Conservation (phyloP, 2,329 filamentous ascomycete genomes). For the Epichloe festucae region DNA sequence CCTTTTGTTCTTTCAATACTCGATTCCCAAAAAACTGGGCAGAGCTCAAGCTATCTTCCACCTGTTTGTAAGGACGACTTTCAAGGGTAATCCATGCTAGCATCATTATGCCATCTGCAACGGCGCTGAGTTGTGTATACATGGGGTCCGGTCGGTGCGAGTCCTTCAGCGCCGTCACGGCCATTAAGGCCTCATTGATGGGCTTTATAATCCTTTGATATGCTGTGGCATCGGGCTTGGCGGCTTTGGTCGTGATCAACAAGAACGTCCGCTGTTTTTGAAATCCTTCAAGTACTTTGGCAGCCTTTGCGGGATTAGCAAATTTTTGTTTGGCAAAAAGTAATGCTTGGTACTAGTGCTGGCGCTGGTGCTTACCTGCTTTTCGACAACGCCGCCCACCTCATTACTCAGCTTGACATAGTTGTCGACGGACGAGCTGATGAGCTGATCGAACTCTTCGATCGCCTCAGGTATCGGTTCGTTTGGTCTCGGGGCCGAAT, state of each 20-base stretch:
- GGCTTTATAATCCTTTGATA: conserved; percentile 75
- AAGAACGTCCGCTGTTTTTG: conserved; percentile 78
- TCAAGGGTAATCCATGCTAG: conserved; percentile 86
- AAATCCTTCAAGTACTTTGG: conserved; percentile 52
- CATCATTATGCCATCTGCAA: conserved; percentile 80
- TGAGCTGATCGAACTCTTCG: conserved; percentile 74
- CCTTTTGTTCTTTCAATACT: conserved; percentile 83
- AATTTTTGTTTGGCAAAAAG: conserved; percentile 65
- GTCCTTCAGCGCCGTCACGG: conserved; percentile 70
- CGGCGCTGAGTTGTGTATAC: conserved; percentile 73
- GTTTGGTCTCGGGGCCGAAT: conserved; percentile 12
- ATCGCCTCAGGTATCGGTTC: conserved; percentile 63
- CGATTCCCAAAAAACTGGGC: conserved; percentile 93
- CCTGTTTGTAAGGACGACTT: conserved; percentile 69
- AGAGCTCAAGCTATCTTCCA: conserved; percentile 69
- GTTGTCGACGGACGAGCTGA: conserved; percentile 59
- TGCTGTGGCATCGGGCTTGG: conserved; percentile 65
- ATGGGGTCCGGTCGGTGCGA: conserved; percentile 61
- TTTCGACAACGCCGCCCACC: conserved; percentile 62
- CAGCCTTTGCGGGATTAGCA: conserved; percentile 26
- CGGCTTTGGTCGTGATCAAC: conserved; percentile 76
- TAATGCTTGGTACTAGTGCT: conserved; percentile 4
- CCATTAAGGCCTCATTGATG: conserved; percentile 69
- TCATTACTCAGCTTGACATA: conserved; percentile 69
- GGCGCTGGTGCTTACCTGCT: conserved; percentile 48